These are phyloP conservation scores for Phanerochaete carnosa DNA, from an alignment of 768 basidiomycete genomes.

Conservation along the genomic window DNA sequence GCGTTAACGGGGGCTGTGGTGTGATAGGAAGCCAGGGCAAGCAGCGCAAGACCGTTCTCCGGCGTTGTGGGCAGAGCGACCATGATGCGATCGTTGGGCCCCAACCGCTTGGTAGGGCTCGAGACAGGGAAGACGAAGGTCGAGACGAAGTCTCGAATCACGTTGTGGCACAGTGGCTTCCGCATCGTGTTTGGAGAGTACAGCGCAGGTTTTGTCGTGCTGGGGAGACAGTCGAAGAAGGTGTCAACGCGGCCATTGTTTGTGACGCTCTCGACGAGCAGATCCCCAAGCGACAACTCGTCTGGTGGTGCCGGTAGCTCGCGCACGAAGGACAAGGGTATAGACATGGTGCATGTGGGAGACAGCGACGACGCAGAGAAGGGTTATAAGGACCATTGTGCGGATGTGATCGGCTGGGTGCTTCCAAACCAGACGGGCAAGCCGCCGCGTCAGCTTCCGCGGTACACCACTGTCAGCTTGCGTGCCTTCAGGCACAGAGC, in stretches of 20 bases:
- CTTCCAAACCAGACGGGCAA: background rate
- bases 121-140: constrained; percentile 38
- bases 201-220: constrained; percentile 33
- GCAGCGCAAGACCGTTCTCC: constrained; percentile 44
- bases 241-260: constrained; percentile 28
- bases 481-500: background rate
- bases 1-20: constrained; percentile 47
- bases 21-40: constrained; percentile 40
- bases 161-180: constrained; percentile 33
- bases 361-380: background rate
- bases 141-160: constrained; percentile 35
- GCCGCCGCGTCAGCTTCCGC: background rate
- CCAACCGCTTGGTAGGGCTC: constrained; percentile 24
- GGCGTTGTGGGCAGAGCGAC: constrained; percentile 42
- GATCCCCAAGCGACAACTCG: constrained; percentile 35
- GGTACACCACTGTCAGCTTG: background rate
- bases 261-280: constrained; percentile 31
- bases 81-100: constrained; percentile 45
- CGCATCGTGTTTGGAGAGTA: constrained; percentile 36
- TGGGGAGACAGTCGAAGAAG: constrained; percentile 39
- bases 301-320: constrained; percentile 21
- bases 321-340: constrained; percentile 28
- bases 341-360: constrained; percentile 5
- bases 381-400: background rate
- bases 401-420: background rate